phyloP scores from a whole-genome alignment of 768 basidiomycete genomes.

The Mrakia frigida region DNA sequence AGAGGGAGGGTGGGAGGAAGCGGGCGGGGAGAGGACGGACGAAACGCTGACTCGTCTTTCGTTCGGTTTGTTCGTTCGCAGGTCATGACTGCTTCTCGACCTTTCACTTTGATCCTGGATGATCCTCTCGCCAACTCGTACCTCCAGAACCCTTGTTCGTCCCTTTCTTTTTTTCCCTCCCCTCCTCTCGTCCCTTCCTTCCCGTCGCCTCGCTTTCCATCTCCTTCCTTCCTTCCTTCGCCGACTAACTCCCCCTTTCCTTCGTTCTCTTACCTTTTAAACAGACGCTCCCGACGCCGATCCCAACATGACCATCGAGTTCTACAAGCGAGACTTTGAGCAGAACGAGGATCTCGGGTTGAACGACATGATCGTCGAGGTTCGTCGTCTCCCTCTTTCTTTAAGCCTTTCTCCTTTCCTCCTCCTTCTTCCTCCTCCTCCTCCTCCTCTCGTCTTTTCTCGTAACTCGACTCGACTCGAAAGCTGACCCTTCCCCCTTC shows the following conservation, averaged over 20 bases:
- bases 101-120: conserved; percentile 89
- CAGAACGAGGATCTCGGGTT: conserved; percentile 94
- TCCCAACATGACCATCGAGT: conserved; percentile 79
- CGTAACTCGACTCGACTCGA: no score
- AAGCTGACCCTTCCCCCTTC: conserved; percentile 1
- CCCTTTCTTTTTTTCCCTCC: not conserved
- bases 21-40: no score
- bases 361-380: conserved; percentile 46
- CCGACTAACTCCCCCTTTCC: not conserved
- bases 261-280: not conserved
- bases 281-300: conserved; percentile 84
- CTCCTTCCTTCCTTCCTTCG: not conserved
- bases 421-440: not conserved
- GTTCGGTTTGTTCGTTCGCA: conserved; percentile 38
- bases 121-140: conserved; percentile 95
- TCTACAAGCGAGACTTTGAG: conserved; percentile 76
- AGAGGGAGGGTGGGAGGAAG: not conserved
- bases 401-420: not conserved
- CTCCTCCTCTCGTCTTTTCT: not conserved
- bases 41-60: not conserved
- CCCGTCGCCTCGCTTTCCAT: not conserved
- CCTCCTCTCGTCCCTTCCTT: not conserved
- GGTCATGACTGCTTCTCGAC: conserved; percentile 70
- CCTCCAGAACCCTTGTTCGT: conserved; percentile 72
- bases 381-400: no score